Base-by-base conservation (phyloP, 352 stramenopile genomes). In the Globisporangium canariense region DNA sequence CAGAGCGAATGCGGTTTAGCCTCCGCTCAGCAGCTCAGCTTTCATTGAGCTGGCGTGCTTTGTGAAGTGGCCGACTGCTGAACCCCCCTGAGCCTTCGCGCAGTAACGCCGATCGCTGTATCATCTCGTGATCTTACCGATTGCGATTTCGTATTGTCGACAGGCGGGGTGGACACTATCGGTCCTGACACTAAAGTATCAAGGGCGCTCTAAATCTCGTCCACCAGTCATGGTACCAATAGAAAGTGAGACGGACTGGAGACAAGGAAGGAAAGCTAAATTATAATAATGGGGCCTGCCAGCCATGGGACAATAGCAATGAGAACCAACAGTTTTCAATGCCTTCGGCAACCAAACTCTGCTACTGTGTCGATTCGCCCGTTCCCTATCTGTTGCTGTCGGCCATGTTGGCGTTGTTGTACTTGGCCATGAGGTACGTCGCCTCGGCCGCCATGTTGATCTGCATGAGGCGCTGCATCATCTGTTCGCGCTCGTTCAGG, bases 351-450 rank as follows among this genome's bases (percentile, higher is more conserved):
- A 28, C 25, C 36, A 41, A 41, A 41, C 36, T 13, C 36, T 8
- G 36, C 36, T 41, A 28, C 25, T 28, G 25, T 28, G 25, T 28
- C 25, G 25, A 28, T 28, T 41, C 36, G 36, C 47, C 2, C 47
- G 14, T 22, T 36, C 10, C 32, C 40, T 59, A 61, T 59, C 51
- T 51, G 28, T 18, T 68, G 51, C 71, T 78, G 40, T 70, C 71
- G 28, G 74, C 60, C 46, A 82, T 70, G 56, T 79, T 81, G 61
- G 71, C 73, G 70, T 82, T 85, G 75, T 83, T 88, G 74, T 88
- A 84, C 77, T 90, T 88, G 68, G 81, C 69, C 73, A 88, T 83
- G 53, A 87, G 70, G 56, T 90, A 90, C 64, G 81, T 88, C 16
- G 75, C 78, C 57, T 90, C 81, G 22, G 81, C 81, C 3, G 78